Evolutionary conservation across 257 asterid genomes (phyloP).

Genomic region (Verbena officinalis): DNA sequence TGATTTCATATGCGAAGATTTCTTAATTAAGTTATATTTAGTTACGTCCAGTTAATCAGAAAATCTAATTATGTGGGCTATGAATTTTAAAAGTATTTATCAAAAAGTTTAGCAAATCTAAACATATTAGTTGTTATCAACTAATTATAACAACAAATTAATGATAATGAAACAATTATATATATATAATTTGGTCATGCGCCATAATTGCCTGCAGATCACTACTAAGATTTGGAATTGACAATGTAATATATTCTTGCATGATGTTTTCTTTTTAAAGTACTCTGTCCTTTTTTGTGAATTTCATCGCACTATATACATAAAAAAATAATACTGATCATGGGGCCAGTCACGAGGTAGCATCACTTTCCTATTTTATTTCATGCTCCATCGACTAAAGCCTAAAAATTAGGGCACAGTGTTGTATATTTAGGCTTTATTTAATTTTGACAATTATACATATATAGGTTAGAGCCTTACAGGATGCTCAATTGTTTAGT

Average conservation of each 20-base stretch:
- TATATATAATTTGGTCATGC: not conserved
- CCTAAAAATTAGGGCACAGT: not conserved
- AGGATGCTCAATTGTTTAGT: slow-evolving; percentile 22
- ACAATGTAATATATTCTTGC: slow-evolving; percentile 23
- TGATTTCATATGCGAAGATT: no score
- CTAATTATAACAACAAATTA: no score
- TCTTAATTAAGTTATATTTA: no score
- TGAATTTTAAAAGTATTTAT: no score
- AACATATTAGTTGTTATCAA: no score
- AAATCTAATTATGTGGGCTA: no score
- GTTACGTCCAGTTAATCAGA: no score
- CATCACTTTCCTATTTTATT: slow-evolving; percentile 22
- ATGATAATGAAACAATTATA: not conserved
- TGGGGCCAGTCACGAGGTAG: slow-evolving; percentile 15
- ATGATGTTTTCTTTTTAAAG: not conserved
- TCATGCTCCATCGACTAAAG: no score
- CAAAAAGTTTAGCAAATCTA: no score
- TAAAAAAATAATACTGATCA: no score
- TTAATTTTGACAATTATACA: not conserved
- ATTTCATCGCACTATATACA: not conserved
- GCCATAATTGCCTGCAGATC: not conserved
- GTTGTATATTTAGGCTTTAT: slow-evolving; percentile 25
- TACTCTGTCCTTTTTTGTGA: not conserved
- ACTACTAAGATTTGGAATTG: slow-evolving; percentile 21
- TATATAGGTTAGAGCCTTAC: no score